A percentile compares a stretch with the other conserved stretches of the same genome.
Conservation (phyloP, 2,329 filamentous ascomycete species). For the Alternaria gansuensis region DNA sequence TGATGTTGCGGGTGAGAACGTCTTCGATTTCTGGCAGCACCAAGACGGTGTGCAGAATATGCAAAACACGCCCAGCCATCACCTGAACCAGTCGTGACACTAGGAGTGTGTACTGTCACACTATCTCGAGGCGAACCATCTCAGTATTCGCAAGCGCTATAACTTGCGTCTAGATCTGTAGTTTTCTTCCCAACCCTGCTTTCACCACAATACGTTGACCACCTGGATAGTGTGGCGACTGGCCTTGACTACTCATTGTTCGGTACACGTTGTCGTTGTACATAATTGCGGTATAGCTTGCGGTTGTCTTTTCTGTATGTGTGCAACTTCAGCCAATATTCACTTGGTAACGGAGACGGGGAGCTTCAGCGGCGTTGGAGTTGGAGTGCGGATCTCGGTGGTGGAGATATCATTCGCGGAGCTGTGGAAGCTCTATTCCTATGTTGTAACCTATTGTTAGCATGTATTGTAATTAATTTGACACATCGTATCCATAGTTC, state of each 20-base stretch:
- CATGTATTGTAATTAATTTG: neutral
- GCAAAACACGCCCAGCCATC: neutral
- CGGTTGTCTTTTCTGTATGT: neutral
- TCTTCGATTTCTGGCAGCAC: constrained; percentile 13
- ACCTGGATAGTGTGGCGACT: constrained; percentile 8
- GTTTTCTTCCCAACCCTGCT: neutral
- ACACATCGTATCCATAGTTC: neutral
- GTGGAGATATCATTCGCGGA: neutral
- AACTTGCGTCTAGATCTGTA: neutral
- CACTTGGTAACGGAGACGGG: neutral
- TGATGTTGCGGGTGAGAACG: neutral
- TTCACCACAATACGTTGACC: neutral
- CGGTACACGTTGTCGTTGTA: neutral
- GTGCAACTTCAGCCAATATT: neutral
- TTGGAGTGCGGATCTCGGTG: neutral
- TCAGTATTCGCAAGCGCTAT: neutral
- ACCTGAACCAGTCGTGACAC: neutral
- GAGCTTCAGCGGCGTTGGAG: neutral
- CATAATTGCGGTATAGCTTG: neutral
- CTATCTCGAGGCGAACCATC: neutral
- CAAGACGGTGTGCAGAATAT: constrained; percentile 5
- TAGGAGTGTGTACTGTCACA: neutral
- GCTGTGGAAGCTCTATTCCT: constrained; percentile 5
- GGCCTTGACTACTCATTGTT: neutral
- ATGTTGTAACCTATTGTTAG: constrained; percentile 7